These are phyloP conservation scores for Saccharomycopsis phalli DNA, from an alignment of 1,139 yeast species.

Conservation along the genomic window DNA sequence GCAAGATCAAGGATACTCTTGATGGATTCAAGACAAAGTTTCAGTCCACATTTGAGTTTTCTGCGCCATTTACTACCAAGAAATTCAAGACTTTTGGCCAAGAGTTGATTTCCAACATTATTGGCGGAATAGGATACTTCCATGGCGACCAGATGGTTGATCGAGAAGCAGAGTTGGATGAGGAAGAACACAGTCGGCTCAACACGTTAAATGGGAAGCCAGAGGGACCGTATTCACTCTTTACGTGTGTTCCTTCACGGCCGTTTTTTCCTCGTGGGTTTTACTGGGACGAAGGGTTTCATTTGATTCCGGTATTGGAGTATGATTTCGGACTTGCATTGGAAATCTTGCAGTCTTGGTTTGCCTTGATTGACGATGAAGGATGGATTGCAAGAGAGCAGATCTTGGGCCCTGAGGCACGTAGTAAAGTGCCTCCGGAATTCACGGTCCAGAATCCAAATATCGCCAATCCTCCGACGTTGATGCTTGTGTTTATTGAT, in stretches of 20 bases:
- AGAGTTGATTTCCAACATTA: slow-evolving; percentile 68
- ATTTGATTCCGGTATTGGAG: slow-evolving; percentile 69
- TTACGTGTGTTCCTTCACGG: slow-evolving; percentile 83
- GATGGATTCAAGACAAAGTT: slow-evolving; percentile 48
- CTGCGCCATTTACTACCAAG: slow-evolving; percentile 43
- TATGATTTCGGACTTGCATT: slow-evolving; percentile 80
- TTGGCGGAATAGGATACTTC: slow-evolving; percentile 87
- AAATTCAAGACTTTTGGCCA: slow-evolving; percentile 55
- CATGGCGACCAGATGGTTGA: slow-evolving; percentile 86
- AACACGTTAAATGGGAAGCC: slow-evolving; percentile 35
- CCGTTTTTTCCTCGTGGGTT: slow-evolving; percentile 96
- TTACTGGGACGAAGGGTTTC: slow-evolving; percentile 99
- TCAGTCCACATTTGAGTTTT: slow-evolving; percentile 41
- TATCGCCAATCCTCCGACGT: slow-evolving; percentile 93
- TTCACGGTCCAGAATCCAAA: slow-evolving; percentile 83
- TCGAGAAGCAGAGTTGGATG: slow-evolving; percentile 58
- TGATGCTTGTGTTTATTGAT: slow-evolving; percentile 70
- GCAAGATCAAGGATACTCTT: slow-evolving; percentile 32
- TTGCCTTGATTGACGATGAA: slow-evolving; percentile 68
- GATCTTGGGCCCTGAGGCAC: slow-evolving; percentile 84
- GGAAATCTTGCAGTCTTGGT: slow-evolving; percentile 84
- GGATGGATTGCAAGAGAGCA: slow-evolving; percentile 99
- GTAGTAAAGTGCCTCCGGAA: slow-evolving; percentile 81
- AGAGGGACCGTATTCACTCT: slow-evolving; percentile 66
- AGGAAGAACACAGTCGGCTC: slow-evolving; percentile 34